Evolutionary conservation across 2,329 filamentous ascomycete genomes (phyloP).

Genomic region (Albophoma yamanashiensis): DNA sequence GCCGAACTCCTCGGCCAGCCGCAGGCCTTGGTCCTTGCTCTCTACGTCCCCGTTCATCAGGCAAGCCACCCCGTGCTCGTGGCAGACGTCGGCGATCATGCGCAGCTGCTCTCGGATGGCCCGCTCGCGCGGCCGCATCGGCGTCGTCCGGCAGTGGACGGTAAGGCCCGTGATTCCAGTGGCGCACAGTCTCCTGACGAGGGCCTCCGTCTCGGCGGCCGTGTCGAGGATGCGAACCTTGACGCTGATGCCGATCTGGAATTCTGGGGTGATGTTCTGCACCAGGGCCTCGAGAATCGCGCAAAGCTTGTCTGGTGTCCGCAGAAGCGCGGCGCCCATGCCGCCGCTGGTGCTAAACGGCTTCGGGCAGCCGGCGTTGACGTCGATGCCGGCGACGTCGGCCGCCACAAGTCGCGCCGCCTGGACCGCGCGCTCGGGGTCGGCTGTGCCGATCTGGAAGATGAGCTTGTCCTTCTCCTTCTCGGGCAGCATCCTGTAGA

Average conservation of each 20-base stretch:
- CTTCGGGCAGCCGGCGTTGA: slow-evolving; percentile 97
- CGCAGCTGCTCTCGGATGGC: slow-evolving; percentile 77
- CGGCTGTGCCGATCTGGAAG: slow-evolving; percentile 86
- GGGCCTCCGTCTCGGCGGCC: slow-evolving; percentile 59
- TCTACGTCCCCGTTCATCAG: slow-evolving; percentile 92
- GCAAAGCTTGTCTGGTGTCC: slow-evolving; percentile 72
- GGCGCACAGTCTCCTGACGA: slow-evolving; percentile 68
- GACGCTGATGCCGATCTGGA: slow-evolving; percentile 87
- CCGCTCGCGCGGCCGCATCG: slow-evolving; percentile 83
- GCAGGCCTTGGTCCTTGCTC: slow-evolving; percentile 58
- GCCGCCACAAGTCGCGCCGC: slow-evolving; percentile 75
- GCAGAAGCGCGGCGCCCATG: slow-evolving; percentile 88
- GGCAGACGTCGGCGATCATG: slow-evolving; percentile 75
- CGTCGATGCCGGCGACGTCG: slow-evolving; percentile 88
- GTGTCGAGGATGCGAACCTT: slow-evolving; percentile 87
- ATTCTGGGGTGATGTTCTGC: slow-evolving; percentile 61
- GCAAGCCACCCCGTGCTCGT: slow-evolving; percentile 78
- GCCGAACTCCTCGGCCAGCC: slow-evolving; percentile 66
- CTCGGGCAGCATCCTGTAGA: slow-evolving; percentile 75
- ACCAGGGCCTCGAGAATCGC: slow-evolving; percentile 79
- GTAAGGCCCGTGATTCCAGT: slow-evolving; percentile 92
- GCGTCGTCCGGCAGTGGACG: slow-evolving; percentile 89
- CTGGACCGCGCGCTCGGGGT: slow-evolving; percentile 70
- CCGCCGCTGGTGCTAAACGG: slow-evolving; percentile 88
- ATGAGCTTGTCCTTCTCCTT: slow-evolving; percentile 67